Percentiles rank a stretch among this genome's conserved stretches.
These are phyloP conservation scores for Aspergillus sergii DNA, from an alignment of 2,329 filamentous ascomycete genomes.

Conservation along the genomic window DNA sequence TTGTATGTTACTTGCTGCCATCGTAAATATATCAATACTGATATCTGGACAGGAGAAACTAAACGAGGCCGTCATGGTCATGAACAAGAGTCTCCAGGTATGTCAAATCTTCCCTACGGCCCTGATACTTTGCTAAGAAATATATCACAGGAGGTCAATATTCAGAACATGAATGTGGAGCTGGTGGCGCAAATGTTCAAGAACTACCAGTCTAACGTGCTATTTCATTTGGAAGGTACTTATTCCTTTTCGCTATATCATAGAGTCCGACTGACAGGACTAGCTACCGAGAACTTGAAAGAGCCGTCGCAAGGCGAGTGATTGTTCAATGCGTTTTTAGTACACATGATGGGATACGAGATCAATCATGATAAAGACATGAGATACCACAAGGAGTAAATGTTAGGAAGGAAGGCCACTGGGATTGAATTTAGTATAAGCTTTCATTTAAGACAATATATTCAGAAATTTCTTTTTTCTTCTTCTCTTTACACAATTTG, in stretches of 20 bases:
- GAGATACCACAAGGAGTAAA: background rate
- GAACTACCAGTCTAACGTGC: slow-evolving; percentile 97
- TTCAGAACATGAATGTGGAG: slow-evolving; percentile 98
- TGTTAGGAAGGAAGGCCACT: background rate
- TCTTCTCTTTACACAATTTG: background rate
- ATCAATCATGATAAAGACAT: background rate
- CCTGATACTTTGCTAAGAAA: background rate
- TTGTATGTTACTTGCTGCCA: slow-evolving; percentile 62
- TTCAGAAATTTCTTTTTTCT: background rate
- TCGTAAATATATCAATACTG: background rate
- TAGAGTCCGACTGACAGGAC: slow-evolving; percentile 10
- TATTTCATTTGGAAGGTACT: slow-evolving; percentile 94
- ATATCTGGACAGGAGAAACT: slow-evolving; percentile 75
- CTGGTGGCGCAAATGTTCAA: slow-evolving; percentile 99
- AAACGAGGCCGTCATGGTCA: slow-evolving; percentile 87
- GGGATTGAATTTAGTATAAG: background rate
- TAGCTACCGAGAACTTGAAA: slow-evolving; percentile 81
- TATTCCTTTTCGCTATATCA: background rate
- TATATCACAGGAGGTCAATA: slow-evolving; percentile 81
- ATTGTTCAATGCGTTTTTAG: background rate
- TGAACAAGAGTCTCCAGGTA: slow-evolving; percentile 92
- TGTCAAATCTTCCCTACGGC: background rate
- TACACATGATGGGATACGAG: background rate
- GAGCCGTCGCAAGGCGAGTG: slow-evolving; percentile 63
- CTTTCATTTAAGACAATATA: background rate